A percentile compares a stretch with the other conserved stretches of the same genome.
Evolutionary conservation across 2,329 filamentous ascomycete genomes (phyloP).

Genomic region (Harringtonia lauricola): DNA sequence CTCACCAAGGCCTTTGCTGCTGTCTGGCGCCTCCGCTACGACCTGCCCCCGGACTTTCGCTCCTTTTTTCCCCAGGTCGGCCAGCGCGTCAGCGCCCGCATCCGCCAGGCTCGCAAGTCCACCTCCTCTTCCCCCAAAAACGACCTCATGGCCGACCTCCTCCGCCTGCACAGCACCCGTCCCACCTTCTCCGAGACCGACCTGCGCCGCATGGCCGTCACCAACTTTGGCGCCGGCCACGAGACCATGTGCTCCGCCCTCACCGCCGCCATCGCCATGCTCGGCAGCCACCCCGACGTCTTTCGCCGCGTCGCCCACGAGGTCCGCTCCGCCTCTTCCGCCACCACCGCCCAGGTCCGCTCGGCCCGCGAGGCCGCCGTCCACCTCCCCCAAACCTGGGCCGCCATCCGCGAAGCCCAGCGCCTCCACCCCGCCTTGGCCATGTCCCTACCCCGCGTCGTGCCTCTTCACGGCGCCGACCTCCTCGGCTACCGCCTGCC

Average conservation of each 20-base stretch:
- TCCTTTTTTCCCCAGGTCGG: slow-evolving; percentile 31
- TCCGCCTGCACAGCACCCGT: slow-evolving; percentile 31
- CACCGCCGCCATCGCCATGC: slow-evolving; percentile 35
- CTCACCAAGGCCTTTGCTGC: slow-evolving; percentile 28
- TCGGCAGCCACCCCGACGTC: slow-evolving; percentile 26
- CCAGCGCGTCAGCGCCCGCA: slow-evolving; percentile 2
- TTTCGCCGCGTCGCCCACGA: slow-evolving; percentile 21
- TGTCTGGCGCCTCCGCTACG: slow-evolving; percentile 33
- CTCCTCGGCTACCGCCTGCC: slow-evolving; percentile 31
- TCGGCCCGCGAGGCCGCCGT: slow-evolving; percentile 15
- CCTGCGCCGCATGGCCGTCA: slow-evolving; percentile 38
- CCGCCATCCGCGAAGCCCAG: slow-evolving; percentile 39
- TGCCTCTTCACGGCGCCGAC: slow-evolving; percentile 24
- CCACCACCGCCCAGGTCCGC: background rate
- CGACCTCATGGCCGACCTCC: slow-evolving; percentile 35
- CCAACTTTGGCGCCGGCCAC: slow-evolving; percentile 45
- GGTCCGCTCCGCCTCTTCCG: slow-evolving; percentile 11
- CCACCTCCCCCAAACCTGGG: slow-evolving; percentile 25
- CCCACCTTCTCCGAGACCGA: slow-evolving; percentile 36
- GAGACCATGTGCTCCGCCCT: slow-evolving; percentile 43
- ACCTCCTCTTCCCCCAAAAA: too few species aligned
- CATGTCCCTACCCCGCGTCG: slow-evolving; percentile 37
- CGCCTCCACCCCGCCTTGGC: slow-evolving; percentile 38
- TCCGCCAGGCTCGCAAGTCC: background rate
- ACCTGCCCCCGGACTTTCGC: slow-evolving; percentile 29